Conservation (phyloP, 257 asterid species). For the Lavandula angustifolia region DNA sequence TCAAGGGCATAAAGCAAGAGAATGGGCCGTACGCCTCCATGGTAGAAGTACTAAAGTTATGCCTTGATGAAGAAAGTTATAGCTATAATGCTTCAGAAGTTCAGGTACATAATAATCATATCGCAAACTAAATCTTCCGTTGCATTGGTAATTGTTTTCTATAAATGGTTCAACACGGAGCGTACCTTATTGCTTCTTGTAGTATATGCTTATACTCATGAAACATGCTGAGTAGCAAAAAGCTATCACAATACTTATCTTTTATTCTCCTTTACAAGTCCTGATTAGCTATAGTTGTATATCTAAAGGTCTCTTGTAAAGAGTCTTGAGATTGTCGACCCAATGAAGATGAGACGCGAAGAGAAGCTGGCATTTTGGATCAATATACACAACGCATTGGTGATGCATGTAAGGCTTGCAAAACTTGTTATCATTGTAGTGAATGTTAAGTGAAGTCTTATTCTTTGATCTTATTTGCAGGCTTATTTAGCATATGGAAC, state of each 20-base stretch:
- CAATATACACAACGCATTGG: slow-evolving; percentile 84
- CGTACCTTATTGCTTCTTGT: neutral
- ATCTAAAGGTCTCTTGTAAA: slow-evolving; percentile 70
- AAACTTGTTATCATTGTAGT: slow-evolving; percentile 21
- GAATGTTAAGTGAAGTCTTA: slow-evolving; percentile 5
- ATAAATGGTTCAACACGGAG: neutral
- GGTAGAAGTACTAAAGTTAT: slow-evolving; percentile 58
- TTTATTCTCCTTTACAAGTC: slow-evolving; percentile 5
- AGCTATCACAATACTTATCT: neutral
- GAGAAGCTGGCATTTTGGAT: slow-evolving; percentile 90
- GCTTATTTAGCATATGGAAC: slow-evolving; percentile 94
- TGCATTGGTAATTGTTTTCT: neutral
- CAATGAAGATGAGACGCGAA: slow-evolving; percentile 78
- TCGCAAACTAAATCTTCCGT: neutral
- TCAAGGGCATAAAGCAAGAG: slow-evolving; percentile 51
- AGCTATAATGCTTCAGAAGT: slow-evolving; percentile 69
- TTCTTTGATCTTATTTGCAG: slow-evolving; percentile 44
- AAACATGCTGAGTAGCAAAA: neutral
- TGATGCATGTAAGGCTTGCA: slow-evolving; percentile 74
- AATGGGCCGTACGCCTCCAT: slow-evolving; percentile 48
- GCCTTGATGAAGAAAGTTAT: slow-evolving; percentile 69
- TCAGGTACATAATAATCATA: slow-evolving; percentile 52
- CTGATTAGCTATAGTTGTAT: slow-evolving; percentile 4
- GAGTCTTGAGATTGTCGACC: slow-evolving; percentile 81
- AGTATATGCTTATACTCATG: neutral